Percentiles rank a stretch among this genome's conserved stretches.
phyloP scores from a whole-genome alignment of 352 stramenopile genomes.

The Phytopythium montanum region DNA sequence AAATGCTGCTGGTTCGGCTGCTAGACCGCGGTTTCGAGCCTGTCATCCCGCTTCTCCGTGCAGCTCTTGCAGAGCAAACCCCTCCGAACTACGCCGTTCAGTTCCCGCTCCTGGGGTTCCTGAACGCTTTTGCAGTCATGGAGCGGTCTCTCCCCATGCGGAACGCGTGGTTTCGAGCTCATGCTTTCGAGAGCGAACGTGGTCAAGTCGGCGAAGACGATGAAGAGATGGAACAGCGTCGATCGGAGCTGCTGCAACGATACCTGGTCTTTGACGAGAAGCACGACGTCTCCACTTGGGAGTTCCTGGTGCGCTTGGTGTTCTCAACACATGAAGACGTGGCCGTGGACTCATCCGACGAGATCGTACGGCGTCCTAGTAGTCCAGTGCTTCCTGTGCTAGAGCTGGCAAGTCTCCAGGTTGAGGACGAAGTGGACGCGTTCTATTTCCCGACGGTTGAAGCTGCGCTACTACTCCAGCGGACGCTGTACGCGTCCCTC shows the following conservation, averaged over 20 bases:
- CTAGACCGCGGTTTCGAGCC: conserved; percentile 23
- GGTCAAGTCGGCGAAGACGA: conserved; percentile 26
- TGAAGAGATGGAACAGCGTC: conserved; percentile 53
- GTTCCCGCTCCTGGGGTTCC: conserved; percentile 24
- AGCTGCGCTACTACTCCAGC: conserved; percentile 23
- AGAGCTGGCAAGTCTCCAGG: not conserved
- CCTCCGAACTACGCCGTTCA: conserved; percentile 13
- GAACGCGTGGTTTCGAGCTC: conserved; percentile 11
- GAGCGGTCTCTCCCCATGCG: conserved; percentile 26
- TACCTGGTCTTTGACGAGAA: conserved; percentile 17
- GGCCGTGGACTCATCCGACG: not conserved
- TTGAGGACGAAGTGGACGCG: not conserved
- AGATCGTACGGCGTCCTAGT: too few species aligned
- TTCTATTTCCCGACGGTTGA: conserved; percentile 20
- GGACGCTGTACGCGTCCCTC: conserved; percentile 24
- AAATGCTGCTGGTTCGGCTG: conserved; percentile 32
- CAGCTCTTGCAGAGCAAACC: not conserved
- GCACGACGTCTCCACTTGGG: conserved; percentile 33
- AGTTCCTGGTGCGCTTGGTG: conserved; percentile 29
- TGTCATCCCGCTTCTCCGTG: conserved; percentile 24
- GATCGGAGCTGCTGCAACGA: conserved; percentile 37
- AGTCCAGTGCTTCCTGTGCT: not conserved
- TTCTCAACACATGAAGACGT: conserved; percentile 3
- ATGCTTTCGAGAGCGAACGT: conserved; percentile 3
- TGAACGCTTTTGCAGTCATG: conserved; percentile 32